Evolutionary conservation across 768 basidiomycete genomes (phyloP).

Genomic region (Vishniacozyma victoriae): DNA sequence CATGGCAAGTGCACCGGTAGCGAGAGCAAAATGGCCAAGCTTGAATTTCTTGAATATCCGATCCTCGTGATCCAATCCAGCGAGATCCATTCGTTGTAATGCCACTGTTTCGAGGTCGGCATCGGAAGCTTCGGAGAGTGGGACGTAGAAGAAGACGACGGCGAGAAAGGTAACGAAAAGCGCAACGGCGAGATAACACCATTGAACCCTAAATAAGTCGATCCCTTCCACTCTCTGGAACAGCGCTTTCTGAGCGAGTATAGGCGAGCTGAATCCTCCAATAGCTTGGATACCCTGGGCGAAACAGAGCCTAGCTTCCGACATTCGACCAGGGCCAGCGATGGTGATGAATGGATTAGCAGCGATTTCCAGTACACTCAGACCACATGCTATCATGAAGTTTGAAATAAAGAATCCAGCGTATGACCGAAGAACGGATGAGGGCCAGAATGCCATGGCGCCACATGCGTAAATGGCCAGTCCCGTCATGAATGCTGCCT

Average conservation of each 20-base stretch:
- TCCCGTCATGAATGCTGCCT: constrained; percentile 41
- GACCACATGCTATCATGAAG: constrained; percentile 35
- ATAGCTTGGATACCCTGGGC: constrained; percentile 43
- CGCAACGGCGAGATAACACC: constrained; percentile 43
- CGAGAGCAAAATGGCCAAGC: constrained; percentile 16
- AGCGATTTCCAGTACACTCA: constrained; percentile 38
- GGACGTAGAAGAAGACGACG: constrained; percentile 41
- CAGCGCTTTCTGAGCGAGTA: constrained; percentile 33
- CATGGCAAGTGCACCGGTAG: constrained; percentile 26
- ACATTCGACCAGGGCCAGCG: constrained; percentile 38
- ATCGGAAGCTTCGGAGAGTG: constrained; percentile 35
- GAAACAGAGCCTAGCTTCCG: constrained; percentile 40
- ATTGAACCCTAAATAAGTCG: constrained; percentile 40
- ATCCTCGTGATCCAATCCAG: constrained; percentile 11
- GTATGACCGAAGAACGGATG: constrained; percentile 31
- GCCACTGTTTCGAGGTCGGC: constrained; percentile 34
- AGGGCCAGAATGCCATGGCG: constrained; percentile 45
- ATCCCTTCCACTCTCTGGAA: constrained; percentile 18
- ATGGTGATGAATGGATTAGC: constrained; percentile 44
- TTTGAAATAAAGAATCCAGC: constrained; percentile 43
- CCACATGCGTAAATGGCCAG: constrained; percentile 38
- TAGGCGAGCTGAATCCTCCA: constrained; percentile 26
- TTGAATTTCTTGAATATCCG: constrained; percentile 13
- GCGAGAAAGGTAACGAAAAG: constrained; percentile 41
- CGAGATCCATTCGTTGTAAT: constrained; percentile 16